Conservation (phyloP, 163 green algal genomes). For the Trebouxia gelatinosa region DNA sequence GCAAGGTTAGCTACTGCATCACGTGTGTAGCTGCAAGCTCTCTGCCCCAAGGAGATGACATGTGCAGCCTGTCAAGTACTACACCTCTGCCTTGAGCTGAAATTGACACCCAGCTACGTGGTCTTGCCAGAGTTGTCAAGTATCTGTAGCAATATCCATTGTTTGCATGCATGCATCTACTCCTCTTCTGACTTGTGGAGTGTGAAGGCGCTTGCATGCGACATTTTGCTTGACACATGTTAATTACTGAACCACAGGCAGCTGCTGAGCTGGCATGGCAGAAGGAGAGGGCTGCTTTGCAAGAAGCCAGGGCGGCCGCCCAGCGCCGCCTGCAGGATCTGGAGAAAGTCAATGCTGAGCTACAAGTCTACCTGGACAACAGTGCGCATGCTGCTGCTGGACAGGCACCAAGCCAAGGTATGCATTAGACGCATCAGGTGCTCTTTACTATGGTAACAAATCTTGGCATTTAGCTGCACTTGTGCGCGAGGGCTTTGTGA, state of each 20-base stretch:
- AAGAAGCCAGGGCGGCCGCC: neutral
- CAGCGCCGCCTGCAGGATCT: constrained; percentile 14
- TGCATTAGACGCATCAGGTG: neutral
- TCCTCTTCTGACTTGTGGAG: neutral
- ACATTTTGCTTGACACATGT: neutral
- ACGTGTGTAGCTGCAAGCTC: neutral
- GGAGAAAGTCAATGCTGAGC: constrained; percentile 15
- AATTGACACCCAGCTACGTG: neutral
- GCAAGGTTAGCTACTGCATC: too few relatives aligned
- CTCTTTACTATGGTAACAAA: neutral
- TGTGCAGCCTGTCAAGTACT: neutral
- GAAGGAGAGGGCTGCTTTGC: neutral
- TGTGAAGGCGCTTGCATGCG: neutral
- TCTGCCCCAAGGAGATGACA: too few relatives aligned
- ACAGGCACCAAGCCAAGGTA: constrained; percentile 11
- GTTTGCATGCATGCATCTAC: neutral
- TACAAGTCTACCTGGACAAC: constrained; percentile 21
- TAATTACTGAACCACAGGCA: too few relatives aligned
- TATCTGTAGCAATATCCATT: neutral
- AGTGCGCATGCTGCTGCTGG: constrained; percentile 1
- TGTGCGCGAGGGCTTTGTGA: neutral
- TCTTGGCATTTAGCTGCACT: neutral
- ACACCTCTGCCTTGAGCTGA: neutral
- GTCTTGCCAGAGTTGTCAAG: neutral
- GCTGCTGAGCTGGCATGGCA: constrained; percentile 13